Evolutionary conservation across 1,284 basidiomycete species (phyloP).

Genomic region (Cystobasidiaceae sp.): DNA sequence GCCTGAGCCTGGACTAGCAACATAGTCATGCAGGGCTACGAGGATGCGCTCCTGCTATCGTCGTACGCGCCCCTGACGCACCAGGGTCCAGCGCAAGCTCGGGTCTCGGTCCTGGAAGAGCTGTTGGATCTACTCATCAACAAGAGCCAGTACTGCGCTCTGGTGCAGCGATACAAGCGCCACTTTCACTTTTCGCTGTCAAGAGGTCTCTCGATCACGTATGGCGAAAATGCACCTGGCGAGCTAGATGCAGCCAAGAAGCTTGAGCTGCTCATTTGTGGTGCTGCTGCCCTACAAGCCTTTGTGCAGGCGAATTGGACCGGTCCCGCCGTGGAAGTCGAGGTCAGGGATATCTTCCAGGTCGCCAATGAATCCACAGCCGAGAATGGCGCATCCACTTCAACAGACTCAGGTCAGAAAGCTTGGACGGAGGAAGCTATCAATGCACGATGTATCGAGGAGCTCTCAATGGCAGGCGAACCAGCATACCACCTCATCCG

Average conservation of each 20-base stretch:
- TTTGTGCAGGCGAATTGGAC: constrained; percentile 97
- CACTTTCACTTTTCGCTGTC: constrained; percentile 11
- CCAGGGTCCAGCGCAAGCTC: too few relatives aligned
- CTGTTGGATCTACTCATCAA: constrained; percentile 14
- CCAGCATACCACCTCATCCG: constrained; percentile 89
- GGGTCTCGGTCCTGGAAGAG: too few relatives aligned
- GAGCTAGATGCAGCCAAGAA: neutral
- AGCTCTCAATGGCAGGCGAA: constrained; percentile 80
- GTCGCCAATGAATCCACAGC: too few relatives aligned
- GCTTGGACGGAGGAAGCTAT: constrained; percentile 53
- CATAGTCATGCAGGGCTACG: too few relatives aligned
- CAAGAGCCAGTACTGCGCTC: constrained; percentile 24
- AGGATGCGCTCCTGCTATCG: too few relatives aligned
- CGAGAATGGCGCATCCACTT: neutral
- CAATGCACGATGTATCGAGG: constrained; percentile 61
- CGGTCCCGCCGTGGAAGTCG: constrained; percentile 75
- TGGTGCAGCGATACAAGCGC: constrained; percentile 1
- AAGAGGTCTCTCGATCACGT: constrained; percentile 9
- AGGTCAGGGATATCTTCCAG: constrained; percentile 46
- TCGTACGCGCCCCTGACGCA: too few relatives aligned
- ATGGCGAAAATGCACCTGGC: neutral
- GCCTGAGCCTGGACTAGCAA: too few relatives aligned
- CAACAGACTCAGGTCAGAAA: constrained; percentile 30
- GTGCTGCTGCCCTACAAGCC: constrained; percentile 74
- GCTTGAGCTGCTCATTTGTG: constrained; percentile 56